These are phyloP conservation scores for Pistacia atlantica DNA, from an alignment of 345 rosid species.

Conservation along the genomic window DNA sequence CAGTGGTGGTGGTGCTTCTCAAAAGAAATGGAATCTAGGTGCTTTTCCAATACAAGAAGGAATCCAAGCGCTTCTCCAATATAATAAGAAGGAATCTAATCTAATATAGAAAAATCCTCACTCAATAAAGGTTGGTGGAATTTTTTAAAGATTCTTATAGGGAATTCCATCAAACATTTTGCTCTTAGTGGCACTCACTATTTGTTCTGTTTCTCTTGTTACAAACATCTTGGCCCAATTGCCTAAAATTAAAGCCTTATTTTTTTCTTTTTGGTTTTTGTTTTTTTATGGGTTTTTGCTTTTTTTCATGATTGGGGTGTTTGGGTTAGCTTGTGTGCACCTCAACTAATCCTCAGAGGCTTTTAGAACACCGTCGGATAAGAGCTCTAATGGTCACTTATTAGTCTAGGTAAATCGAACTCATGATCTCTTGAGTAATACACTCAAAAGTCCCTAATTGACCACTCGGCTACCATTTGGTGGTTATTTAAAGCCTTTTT, in stretches of 20 bases:
- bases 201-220: conserved; percentile 16
- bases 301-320: too few species aligned
- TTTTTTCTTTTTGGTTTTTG: too few species aligned
- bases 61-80: not conserved
- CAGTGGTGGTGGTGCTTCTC: not conserved
- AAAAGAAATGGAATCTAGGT: not conserved
- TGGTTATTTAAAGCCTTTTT: too few species aligned
- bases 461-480: too few species aligned
- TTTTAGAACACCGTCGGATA: too few species aligned
- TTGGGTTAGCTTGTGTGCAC: too few species aligned
- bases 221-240: conserved; percentile 2
- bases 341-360: too few species aligned
- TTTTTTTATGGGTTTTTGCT: too few species aligned
- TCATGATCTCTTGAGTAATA: too few species aligned
- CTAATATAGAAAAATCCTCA: not conserved
- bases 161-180: conserved; percentile 36
- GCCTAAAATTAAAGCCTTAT: not conserved
- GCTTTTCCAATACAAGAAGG: conserved; percentile 1
- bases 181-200: conserved; percentile 22
- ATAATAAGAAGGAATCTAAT: conserved; percentile 2
- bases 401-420: too few species aligned
- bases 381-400: too few species aligned
- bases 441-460: too few species aligned
- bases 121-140: not conserved
- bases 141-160: conserved; percentile 23